Base-by-base conservation (phyloP, 2,329 filamentous ascomycete species). In the Aspergillus intermedius region DNA sequence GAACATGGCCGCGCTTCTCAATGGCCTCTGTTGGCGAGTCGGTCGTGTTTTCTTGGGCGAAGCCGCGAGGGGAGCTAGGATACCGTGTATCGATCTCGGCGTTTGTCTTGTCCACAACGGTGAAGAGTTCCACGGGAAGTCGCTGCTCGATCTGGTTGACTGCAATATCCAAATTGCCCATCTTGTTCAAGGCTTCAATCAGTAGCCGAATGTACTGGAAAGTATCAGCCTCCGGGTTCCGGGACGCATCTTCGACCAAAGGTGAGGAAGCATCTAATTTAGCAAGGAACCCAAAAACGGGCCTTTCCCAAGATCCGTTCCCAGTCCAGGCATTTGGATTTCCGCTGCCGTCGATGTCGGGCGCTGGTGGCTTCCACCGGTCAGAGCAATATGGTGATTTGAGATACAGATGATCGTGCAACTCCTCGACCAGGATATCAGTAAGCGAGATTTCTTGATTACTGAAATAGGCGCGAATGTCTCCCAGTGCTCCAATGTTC, bases 311-410 rank as follows among this genome's bases (percentile, higher is more conserved):
- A 2, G 72, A 65, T 46, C 70, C 65, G 17, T 60, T 67, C 15
- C 60, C 61, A 39, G 58, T 53, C 53, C 58, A 59, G 39, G 50
- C 61, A n/a, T 58, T 51, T 10, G 58, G 34, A 34, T 57, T 51
- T 47, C 48, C 47, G 54, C 49, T 59, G 21, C 45, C 55, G 30
- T 69, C 69, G 37, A 63, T 64, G 17, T 73, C 70, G 3, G 63
- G 56, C 5, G 51, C 56, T 51, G 95, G 81, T 50, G 80, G 81
- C 68, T 95, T 94, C 93, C 93, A 98, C 57, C 93, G 79, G 65
- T 95, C 89, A 64, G 95, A 90, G 64, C 91, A 97, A 65, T 98
- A 98, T 0, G 91, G 93, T 3, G 91, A 97, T 66, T 97, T 97
- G 35, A 98, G 81, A 64, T 98, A 98, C 3, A 98, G 77, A 70